A percentile compares a stretch with the other conserved stretches of the same genome.
Conservation (phyloP, 73 alveolate genomes). For the Diophrys sp. region DNA sequence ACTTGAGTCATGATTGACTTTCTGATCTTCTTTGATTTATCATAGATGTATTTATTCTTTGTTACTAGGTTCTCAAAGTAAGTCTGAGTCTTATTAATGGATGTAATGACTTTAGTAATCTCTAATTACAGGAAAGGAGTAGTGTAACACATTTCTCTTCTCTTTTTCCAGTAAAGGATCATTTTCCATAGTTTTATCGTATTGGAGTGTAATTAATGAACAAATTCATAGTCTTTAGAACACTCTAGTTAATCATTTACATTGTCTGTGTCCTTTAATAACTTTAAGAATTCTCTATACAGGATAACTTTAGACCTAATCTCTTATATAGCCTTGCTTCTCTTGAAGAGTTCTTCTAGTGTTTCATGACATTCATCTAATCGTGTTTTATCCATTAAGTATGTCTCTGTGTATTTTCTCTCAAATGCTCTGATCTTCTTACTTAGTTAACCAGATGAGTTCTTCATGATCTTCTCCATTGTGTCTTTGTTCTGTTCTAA, state of each 20-base stretch:
- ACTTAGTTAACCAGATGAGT: constrained; percentile 42
- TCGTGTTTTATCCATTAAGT: constrained; percentile 59
- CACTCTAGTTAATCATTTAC: constrained; percentile 44
- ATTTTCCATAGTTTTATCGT: constrained; percentile 70
- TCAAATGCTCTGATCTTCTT: constrained; percentile 67
- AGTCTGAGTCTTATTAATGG: constrained; percentile 46
- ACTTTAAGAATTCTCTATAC: constrained; percentile 58
- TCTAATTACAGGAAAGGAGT: constrained; percentile 63
- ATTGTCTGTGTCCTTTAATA: constrained; percentile 42
- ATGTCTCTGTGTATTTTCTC: constrained; percentile 64
- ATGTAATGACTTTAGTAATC: constrained; percentile 44
- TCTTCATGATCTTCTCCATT: constrained; percentile 63
- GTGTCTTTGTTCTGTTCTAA: constrained; percentile 48
- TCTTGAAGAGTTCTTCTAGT: constrained; percentile 67
- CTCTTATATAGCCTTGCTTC: constrained; percentile 70
- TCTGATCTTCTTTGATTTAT: constrained; percentile 29
- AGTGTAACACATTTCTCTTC: constrained; percentile 62
- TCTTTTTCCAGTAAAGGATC: constrained; percentile 71
- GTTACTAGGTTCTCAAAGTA: constrained; percentile 46
- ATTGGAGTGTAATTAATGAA: constrained; percentile 54
- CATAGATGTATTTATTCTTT: constrained; percentile 42
- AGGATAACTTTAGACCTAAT: constrained; percentile 68
- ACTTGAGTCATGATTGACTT: constrained; percentile 41
- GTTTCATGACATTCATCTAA: constrained; percentile 67
- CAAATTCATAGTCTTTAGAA: constrained; percentile 50